Percentiles rank a stretch among this genome's conserved stretches.
Evolutionary conservation across 768 basidiomycete species (phyloP).

Genomic region (Holtermannia corniformis): DNA sequence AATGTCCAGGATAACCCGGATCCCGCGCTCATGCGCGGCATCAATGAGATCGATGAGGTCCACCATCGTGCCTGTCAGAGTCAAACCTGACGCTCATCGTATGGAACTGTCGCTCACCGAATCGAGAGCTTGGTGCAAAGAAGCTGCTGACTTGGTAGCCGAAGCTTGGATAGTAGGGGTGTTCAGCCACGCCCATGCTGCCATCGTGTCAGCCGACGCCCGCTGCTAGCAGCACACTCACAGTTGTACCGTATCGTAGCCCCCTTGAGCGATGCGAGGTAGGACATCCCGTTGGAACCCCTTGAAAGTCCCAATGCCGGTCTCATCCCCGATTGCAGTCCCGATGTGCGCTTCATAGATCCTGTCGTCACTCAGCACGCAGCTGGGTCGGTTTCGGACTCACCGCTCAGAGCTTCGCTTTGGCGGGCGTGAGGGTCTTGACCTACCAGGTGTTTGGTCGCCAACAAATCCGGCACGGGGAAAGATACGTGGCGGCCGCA

Average conservation of each 20-base stretch:
- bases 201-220: not conserved
- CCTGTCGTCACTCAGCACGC: not conserved
- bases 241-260: constrained; percentile 1
- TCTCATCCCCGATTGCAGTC: not conserved
- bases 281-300: not conserved
- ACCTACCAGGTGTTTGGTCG: not conserved
- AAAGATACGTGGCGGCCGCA: not conserved
- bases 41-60: constrained; percentile 1
- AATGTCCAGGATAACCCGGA: not conserved
- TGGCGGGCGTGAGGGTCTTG: not conserved
- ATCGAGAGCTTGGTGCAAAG: constrained; percentile 3
- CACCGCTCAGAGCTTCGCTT: not conserved
- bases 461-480: not conserved
- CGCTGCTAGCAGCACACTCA: not conserved
- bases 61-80: not conserved
- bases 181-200: constrained; percentile 3
- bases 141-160: constrained; percentile 1
- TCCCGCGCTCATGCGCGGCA: not conserved
- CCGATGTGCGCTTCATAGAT: constrained; percentile 4
- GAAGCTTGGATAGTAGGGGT: constrained; percentile 4
- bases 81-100: not conserved
- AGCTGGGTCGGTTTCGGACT: not conserved
- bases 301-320: not conserved
- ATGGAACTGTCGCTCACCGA: not conserved
- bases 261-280: not conserved